A percentile compares a stretch with the other conserved stretches of the same genome.
Conservation (phyloP, 805 yeast species). For the Isabelozyma gotoi region DNA sequence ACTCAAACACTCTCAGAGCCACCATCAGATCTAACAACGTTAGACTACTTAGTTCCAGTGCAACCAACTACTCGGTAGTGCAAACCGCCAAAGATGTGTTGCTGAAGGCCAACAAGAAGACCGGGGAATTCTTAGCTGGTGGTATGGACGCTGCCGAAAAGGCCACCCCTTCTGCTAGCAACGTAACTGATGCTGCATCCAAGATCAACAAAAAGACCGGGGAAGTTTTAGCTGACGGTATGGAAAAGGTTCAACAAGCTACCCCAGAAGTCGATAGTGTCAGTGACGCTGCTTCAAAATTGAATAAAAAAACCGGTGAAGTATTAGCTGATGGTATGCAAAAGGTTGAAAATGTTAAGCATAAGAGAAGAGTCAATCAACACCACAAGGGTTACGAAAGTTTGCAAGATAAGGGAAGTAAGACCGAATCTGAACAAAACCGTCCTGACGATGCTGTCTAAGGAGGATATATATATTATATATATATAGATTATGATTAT, state of each 20-base stretch:
- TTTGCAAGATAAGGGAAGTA: conserved; percentile 44
- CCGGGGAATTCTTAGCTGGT: conserved; percentile 42
- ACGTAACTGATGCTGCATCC: conserved; percentile 20
- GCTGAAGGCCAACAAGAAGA: conserved; percentile 31
- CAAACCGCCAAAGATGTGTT: conserved; percentile 37
- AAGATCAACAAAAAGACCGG: conserved; percentile 31
- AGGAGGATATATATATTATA: too few relatives aligned
- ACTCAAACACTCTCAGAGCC: conserved; percentile 3
- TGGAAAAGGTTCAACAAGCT: conserved; percentile 21
- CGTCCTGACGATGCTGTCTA: conserved; percentile 48
- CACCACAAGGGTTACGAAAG: conserved; percentile 35
- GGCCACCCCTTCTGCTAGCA: conserved; percentile 15
- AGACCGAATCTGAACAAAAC: conserved; percentile 43
- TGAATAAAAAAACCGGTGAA: conserved; percentile 17
- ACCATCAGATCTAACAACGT: not conserved
- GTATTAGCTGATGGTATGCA: conserved; percentile 15
- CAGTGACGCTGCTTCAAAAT: conserved; percentile 11
- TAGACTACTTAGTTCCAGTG: conserved; percentile 1
- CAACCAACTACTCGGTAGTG: conserved; percentile 21
- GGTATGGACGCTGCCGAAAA: conserved; percentile 39
- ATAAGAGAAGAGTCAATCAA: conserved; percentile 21
- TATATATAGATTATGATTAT: not conserved
- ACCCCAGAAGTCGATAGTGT: conserved; percentile 9
- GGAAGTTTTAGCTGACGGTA: conserved; percentile 30
- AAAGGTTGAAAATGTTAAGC: conserved; percentile 10